Base-by-base conservation (phyloP, 257 asterid genomes). In the Apocynum venetum region DNA sequence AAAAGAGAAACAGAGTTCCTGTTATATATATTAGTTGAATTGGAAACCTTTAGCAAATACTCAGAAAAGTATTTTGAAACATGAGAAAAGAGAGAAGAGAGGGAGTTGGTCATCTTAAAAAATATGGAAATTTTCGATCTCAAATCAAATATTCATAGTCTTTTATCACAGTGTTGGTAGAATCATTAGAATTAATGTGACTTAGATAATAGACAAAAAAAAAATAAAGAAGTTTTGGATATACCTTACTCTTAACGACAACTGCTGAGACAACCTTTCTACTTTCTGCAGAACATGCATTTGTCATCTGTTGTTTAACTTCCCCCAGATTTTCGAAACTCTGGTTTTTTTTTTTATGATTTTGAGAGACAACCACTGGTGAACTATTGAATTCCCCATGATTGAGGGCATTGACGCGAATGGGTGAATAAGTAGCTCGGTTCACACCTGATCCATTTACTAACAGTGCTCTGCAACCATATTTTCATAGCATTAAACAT, bases 251-350 rank as follows among this genome's bases (percentile, higher is more conserved):
- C 55, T 56, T 49, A 31, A 38, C 35, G 75, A 15, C 11, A 55
- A 44, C 13, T 41, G 48, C 25, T 17, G 57, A 35, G 68, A 56
- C 48, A 66, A 43, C 9, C 19, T 8, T 61, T 44, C 61, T 14
- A 25, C 25, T n/a, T 44, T 76, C 71, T 55, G 56, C 2, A 31
- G 53, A 49, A 71, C 77, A 41, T 67, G 43, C 35, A 59, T 72
- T 79, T 77, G 40, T 77, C 77, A 40, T 74, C 60, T 59, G 83
- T 52, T 65, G 47, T 38, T 71, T 68, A 82, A 48, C 51, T 57
- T 69, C 20, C 47, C n/a, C n/a, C n/a, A n/a, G n/a, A n/a, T n/a
- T n/a, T n/a, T n/a, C n/a, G n/a, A 15, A 8, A 36, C n/a, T 78
- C 78, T 41, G 68, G 48, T 65, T 38, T 68, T 55, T 71, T 17